These are phyloP conservation scores for Podospora fimiseda DNA, from an alignment of 495 filamentous ascomycete species.

Conservation along the genomic window DNA sequence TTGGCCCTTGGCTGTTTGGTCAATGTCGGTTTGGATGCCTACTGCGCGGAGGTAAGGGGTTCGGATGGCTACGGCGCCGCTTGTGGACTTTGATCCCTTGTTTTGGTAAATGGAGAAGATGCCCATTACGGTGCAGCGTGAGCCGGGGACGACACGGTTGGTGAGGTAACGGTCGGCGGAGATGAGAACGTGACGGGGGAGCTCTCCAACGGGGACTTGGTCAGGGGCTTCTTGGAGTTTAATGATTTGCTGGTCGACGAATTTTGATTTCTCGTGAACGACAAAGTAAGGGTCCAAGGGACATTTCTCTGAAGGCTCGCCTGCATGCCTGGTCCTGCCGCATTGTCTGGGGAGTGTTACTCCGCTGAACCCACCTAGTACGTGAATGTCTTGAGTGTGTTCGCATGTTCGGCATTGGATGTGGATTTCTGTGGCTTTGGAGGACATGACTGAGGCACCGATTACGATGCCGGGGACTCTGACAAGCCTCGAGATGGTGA, in stretches of 20 bases:
- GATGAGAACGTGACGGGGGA: constrained; percentile 90
- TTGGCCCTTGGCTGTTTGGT: constrained; percentile 82
- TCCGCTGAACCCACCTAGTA: constrained; percentile 80
- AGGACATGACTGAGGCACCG: constrained; percentile 91
- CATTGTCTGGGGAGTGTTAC: constrained; percentile 77
- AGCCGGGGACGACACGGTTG: constrained; percentile 92
- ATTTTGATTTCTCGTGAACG: constrained; percentile 86
- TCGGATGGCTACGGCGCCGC: constrained; percentile 83
- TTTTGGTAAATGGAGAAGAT: constrained; percentile 96
- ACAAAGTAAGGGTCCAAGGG: constrained; percentile 95
- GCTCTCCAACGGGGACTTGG: constrained; percentile 93
- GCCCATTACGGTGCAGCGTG: constrained; percentile 90
- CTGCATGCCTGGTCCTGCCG: constrained; percentile 49
- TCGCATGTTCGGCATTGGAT: constrained; percentile 88
- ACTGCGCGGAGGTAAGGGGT: constrained; percentile 95
- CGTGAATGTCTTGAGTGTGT: constrained; percentile 60
- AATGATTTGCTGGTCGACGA: constrained; percentile 96
- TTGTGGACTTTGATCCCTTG: constrained; percentile 73
- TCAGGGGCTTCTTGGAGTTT: constrained; percentile 98
- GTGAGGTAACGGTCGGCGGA: constrained; percentile 93
- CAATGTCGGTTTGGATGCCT: constrained; percentile 83
- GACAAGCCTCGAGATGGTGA: constrained; percentile 89
- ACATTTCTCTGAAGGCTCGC: constrained; percentile 61
- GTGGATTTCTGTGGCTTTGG: constrained; percentile 80
- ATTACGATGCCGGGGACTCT: constrained; percentile 97